Conservation (phyloP, 1,284 basidiomycete genomes). For the Volvariella volvacea region DNA sequence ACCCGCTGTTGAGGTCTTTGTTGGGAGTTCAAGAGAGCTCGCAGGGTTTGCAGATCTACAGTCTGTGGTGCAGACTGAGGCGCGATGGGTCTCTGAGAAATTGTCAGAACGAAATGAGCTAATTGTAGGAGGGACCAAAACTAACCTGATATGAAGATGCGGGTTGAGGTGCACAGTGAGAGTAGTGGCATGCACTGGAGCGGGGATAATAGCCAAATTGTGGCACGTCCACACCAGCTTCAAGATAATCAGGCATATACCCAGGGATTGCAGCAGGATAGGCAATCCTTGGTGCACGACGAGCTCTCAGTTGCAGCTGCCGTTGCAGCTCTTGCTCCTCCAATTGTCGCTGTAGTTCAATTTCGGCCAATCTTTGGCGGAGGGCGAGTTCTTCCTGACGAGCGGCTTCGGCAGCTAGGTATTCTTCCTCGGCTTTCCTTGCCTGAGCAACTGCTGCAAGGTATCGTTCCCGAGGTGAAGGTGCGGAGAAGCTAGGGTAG, state of each 20-base stretch:
- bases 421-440: slow-evolving; percentile 15
- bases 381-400: slow-evolving; percentile 25
- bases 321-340: background rate
- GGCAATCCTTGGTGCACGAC: background rate
- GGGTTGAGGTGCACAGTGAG: background rate
- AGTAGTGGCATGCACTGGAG: background rate
- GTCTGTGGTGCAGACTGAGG: no score
- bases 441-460: background rate
- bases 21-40: background rate
- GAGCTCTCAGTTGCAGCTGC: background rate
- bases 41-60: background rate
- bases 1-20: background rate
- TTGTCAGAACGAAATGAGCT: no score
- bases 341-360: background rate
- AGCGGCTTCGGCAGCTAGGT: slow-evolving; percentile 23
- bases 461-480: background rate
- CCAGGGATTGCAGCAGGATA: background rate
- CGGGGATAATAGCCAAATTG: background rate
- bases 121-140: no score
- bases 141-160: no score
- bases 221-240: background rate
- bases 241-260: background rate
- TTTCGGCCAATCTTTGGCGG: slow-evolving; percentile 18
- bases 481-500: background rate
- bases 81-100: no score